These are phyloP conservation scores for Rhodamnia rubescens DNA, from an alignment of 345 rosid species.

Conservation along the genomic window DNA sequence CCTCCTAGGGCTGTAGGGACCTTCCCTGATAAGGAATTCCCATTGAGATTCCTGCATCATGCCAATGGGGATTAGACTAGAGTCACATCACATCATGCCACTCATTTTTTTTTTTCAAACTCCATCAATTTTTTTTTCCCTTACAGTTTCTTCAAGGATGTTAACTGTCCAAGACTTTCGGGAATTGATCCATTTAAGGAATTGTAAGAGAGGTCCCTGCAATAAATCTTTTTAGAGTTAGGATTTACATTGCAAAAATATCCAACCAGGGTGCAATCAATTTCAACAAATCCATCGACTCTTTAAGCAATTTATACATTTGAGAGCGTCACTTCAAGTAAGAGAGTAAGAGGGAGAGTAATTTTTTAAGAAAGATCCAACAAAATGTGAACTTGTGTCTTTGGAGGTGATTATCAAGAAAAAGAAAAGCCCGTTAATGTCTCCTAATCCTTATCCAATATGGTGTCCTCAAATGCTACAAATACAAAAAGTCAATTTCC, in stretches of 20 bases:
- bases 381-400: neutral
- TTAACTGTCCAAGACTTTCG: constrained; percentile 69
- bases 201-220: constrained; percentile 85
- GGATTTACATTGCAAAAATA: neutral
- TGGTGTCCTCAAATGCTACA: neutral
- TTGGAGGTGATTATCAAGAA: neutral
- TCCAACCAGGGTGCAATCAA: neutral
- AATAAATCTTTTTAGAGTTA: neutral
- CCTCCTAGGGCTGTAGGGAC: constrained; percentile 92
- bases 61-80: neutral
- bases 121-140: neutral
- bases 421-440: neutral
- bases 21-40: constrained; percentile 75
- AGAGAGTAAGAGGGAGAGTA: neutral
- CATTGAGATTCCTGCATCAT: constrained; percentile 74
- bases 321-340: neutral
- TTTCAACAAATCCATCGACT: neutral
- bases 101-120: neutral
- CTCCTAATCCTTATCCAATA: neutral
- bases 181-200: constrained; percentile 74
- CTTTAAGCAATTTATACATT: neutral
- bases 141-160: constrained; percentile 65
- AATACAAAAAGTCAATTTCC: neutral
- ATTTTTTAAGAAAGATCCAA: neutral
- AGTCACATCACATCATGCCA: neutral